These are phyloP conservation scores for Escallonia herrerae DNA, from an alignment of 129 eudicot genomes.

Conservation along the genomic window DNA sequence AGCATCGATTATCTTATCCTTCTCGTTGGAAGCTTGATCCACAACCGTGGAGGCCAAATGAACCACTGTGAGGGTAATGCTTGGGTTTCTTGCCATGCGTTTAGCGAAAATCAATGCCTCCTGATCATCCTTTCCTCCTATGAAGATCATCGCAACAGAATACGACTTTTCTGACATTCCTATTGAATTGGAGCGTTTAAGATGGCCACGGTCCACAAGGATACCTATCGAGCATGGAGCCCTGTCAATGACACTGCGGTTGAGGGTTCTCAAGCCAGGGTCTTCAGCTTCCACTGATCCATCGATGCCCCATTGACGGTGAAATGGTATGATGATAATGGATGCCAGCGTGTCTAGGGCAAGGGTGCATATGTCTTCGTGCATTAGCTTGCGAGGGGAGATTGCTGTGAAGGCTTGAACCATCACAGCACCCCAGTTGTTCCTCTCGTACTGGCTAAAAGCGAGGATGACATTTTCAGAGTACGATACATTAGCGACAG, in stretches of 20 bases:
- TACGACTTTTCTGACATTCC: not conserved
- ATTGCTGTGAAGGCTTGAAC: slow-evolving; percentile 22
- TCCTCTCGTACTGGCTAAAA: slow-evolving; percentile 4
- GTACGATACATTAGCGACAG: not conserved
- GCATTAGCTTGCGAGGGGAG: slow-evolving; percentile 22
- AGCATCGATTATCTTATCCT: slow-evolving; percentile 3
- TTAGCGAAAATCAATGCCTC: slow-evolving; percentile 25
- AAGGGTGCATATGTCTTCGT: slow-evolving; percentile 31
- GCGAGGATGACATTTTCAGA: slow-evolving; percentile 14
- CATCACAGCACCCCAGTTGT: not conserved
- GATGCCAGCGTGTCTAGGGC: slow-evolving; percentile 20
- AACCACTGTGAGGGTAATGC: slow-evolving; percentile 8
- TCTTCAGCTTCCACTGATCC: slow-evolving; percentile 12
- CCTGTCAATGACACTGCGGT: slow-evolving; percentile 13
- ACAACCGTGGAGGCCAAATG: not conserved
- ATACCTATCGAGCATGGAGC: slow-evolving; percentile 33
- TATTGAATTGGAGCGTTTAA: not conserved
- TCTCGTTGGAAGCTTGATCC: not conserved
- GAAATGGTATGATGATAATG: slow-evolving; percentile 26
- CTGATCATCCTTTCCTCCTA: slow-evolving; percentile 30
- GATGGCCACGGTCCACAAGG: slow-evolving; percentile 20
- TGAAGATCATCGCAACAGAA: slow-evolving; percentile 18
- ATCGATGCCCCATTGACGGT: slow-evolving; percentile 13
- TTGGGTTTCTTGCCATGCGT: slow-evolving; percentile 7
- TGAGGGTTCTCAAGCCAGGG: slow-evolving; percentile 9